Percentiles rank a stretch among this genome's conserved stretches.
Evolutionary conservation across 2,329 filamentous ascomycete genomes (phyloP).

Genomic region (Fulvia fulva): DNA sequence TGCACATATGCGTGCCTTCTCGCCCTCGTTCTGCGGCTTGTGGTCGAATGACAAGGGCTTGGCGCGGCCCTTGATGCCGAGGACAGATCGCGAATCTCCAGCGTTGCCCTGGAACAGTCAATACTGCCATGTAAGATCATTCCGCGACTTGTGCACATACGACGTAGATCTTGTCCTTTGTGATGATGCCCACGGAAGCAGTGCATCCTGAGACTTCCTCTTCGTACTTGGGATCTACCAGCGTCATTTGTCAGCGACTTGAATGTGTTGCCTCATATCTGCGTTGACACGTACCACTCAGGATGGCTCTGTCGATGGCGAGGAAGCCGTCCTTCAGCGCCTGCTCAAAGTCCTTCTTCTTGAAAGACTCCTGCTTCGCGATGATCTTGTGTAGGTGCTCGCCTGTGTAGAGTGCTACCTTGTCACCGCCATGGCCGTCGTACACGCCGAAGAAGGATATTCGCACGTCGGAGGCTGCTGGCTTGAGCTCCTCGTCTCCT

Average conservation of each 20-base stretch:
- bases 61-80: slow-evolving; percentile 93
- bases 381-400: slow-evolving; percentile 92
- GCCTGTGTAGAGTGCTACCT: slow-evolving; percentile 89
- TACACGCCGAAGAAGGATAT: slow-evolving; percentile 97
- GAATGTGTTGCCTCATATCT: background rate
- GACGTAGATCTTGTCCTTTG: slow-evolving; percentile 87
- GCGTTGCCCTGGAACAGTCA: slow-evolving; percentile 72
- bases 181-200: slow-evolving; percentile 84
- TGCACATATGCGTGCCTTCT: slow-evolving; percentile 92
- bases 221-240: slow-evolving; percentile 86
- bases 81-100: slow-evolving; percentile 88
- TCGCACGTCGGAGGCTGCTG: slow-evolving; percentile 64
- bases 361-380: slow-evolving; percentile 90
- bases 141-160: slow-evolving; percentile 55
- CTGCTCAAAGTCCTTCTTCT: slow-evolving; percentile 86
- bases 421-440: slow-evolving; percentile 95
- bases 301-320: slow-evolving; percentile 89
- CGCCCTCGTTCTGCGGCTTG: slow-evolving; percentile 96
- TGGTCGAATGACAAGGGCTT: slow-evolving; percentile 99
- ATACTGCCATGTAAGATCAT: slow-evolving; percentile 3
- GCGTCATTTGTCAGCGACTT: slow-evolving; percentile 24
- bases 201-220: slow-evolving; percentile 98
- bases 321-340: slow-evolving; percentile 96
- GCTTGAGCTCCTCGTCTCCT: slow-evolving; percentile 47
- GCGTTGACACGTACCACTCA: slow-evolving; percentile 67